A percentile compares a stretch with the other conserved stretches of the same genome.
These are phyloP conservation scores for Starmerella scarabaei DNA, from an alignment of 805 yeast genomes.

Conservation along the genomic window DNA sequence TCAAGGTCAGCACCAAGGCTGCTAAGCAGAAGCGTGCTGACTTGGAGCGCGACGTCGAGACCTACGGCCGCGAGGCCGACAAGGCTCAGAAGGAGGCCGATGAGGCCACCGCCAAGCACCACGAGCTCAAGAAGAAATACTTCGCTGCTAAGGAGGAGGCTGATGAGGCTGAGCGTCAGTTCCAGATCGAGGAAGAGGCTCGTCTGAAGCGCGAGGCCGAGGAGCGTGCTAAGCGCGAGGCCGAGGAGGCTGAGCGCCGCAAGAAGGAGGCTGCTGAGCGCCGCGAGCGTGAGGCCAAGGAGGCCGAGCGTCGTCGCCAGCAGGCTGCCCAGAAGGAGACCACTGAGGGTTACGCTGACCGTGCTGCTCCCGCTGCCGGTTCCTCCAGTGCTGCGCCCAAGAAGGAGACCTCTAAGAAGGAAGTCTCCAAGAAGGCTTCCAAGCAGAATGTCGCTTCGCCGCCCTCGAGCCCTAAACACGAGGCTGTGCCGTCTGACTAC, in stretches of 20 bases:
- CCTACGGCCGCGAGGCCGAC: conserved; percentile 14
- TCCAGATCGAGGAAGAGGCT: conserved; percentile 17
- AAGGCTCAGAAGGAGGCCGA: conserved; percentile 19
- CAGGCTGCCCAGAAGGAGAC: background rate
- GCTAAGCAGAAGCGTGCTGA: conserved; percentile 14
- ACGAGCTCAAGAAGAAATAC: conserved; percentile 24
- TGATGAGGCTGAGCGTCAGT: conserved; percentile 18
- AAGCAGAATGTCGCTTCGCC: conserved; percentile 3
- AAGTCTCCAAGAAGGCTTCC: background rate
- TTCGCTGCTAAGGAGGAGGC: conserved; percentile 22
- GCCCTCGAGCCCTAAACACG: conserved; percentile 35
- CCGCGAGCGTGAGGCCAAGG: conserved; percentile 12
- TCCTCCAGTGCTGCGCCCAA: conserved; percentile 10
- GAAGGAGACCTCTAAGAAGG: no score
- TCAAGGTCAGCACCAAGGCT: conserved; percentile 14
- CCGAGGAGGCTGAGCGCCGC: conserved; percentile 11
- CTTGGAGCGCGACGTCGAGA: conserved; percentile 10
- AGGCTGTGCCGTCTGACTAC: conserved; percentile 50
- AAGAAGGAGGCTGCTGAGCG: conserved; percentile 15
- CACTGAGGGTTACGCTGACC: conserved; percentile 5
- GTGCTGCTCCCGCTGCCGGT: conserved; percentile 5
- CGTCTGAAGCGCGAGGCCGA: conserved; percentile 20
- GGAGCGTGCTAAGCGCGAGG: conserved; percentile 14
- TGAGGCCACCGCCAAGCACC: conserved; percentile 25
- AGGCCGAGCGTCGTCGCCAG: background rate